phyloP scores from a whole-genome alignment of 2,329 filamentous ascomycete genomes.

The Aureobasidium sp. region DNA sequence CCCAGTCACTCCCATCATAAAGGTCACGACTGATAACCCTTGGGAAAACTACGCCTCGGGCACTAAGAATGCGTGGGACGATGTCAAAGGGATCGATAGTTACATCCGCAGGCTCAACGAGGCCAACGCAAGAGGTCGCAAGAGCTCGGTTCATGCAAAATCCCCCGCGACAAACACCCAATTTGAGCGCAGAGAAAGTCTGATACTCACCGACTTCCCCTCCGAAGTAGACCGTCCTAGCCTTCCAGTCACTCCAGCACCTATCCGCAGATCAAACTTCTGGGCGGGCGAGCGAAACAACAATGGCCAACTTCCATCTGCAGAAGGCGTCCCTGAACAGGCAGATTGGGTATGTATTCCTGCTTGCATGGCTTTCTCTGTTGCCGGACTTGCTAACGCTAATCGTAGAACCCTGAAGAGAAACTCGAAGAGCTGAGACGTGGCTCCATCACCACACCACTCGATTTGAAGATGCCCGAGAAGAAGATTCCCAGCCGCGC shows the following conservation, averaged over 20 bases:
- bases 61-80: slow-evolving; percentile 80
- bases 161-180: slow-evolving; percentile 16
- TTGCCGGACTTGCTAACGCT: not conserved
- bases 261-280: slow-evolving; percentile 59
- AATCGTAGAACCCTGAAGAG: slow-evolving; percentile 35
- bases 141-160: slow-evolving; percentile 19
- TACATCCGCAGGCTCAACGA: slow-evolving; percentile 66
- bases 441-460: slow-evolving; percentile 29
- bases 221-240: slow-evolving; percentile 73
- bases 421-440: slow-evolving; percentile 40
- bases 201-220: slow-evolving; percentile 80
- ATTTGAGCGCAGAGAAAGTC: slow-evolving; percentile 40
- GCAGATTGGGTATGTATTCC: slow-evolving; percentile 81
- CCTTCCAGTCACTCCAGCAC: slow-evolving; percentile 82
- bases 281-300: slow-evolving; percentile 54
- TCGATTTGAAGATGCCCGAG: slow-evolving; percentile 23
- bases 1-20: slow-evolving; percentile 39
- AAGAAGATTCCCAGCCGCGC: slow-evolving; percentile 21
- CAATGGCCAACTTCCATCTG: slow-evolving; percentile 56
- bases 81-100: slow-evolving; percentile 73
- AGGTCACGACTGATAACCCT: slow-evolving; percentile 44
- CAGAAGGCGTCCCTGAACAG: slow-evolving; percentile 78
- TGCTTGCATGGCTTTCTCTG: not conserved
- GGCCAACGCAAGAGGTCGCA: slow-evolving; percentile 51
- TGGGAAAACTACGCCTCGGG: slow-evolving; percentile 63